Evolutionary conservation across 352 stramenopile genomes (phyloP).

Genomic region (Plasmopara halstedii): DNA sequence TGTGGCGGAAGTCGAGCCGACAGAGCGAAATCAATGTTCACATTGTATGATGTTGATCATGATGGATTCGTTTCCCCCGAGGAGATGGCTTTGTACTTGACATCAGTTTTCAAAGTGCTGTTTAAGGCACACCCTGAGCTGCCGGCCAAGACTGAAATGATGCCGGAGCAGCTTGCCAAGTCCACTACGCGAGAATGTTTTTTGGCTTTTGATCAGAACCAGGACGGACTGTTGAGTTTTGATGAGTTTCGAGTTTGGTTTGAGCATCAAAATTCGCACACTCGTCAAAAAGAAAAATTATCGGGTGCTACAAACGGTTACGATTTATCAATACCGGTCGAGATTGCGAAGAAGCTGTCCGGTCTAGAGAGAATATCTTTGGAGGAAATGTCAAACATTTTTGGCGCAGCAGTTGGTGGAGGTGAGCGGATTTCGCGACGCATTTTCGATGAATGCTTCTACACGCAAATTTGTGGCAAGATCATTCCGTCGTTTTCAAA

Average conservation of each 20-base stretch:
- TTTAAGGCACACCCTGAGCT: slow-evolving; percentile 76
- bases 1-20: slow-evolving; percentile 69
- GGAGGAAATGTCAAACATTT: slow-evolving; percentile 53
- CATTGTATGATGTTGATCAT: slow-evolving; percentile 76
- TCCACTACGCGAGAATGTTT: slow-evolving; percentile 78
- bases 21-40: slow-evolving; percentile 74
- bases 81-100: slow-evolving; percentile 81
- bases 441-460: slow-evolving; percentile 71
- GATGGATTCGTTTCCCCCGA: slow-evolving; percentile 72
- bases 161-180: slow-evolving; percentile 52
- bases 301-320: background rate
- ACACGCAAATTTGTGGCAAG: slow-evolving; percentile 49
- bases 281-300: background rate
- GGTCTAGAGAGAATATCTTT: slow-evolving; percentile 54
- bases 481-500: slow-evolving; percentile 15
- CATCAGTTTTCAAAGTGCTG: slow-evolving; percentile 79
- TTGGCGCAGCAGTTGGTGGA: slow-evolving; percentile 38
- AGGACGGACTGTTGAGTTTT: slow-evolving; percentile 68
- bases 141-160: slow-evolving; percentile 41
- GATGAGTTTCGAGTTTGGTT: slow-evolving; percentile 79
- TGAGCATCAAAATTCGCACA: slow-evolving; percentile 40
- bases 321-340: slow-evolving; percentile 37
- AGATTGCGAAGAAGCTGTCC: slow-evolving; percentile 64
- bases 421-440: slow-evolving; percentile 51
- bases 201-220: slow-evolving; percentile 60